Evolutionary conservation across 352 stramenopile genomes (phyloP).

Genomic region (Phytopythium litorale): DNA sequence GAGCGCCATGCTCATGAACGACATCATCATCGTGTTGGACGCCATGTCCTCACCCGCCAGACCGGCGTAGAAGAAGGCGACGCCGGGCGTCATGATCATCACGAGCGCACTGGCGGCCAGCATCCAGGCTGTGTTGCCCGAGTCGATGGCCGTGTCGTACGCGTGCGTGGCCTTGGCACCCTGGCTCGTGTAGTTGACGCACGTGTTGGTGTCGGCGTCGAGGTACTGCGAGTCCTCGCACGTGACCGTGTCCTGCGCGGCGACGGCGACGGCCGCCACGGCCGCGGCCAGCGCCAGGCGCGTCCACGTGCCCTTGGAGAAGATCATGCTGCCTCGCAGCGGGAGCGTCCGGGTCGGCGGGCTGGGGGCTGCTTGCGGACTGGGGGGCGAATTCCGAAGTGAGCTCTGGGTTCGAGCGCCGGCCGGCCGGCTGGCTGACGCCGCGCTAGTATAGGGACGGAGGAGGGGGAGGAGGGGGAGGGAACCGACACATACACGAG

Average conservation of each 20-base stretch:
- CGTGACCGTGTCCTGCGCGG: conserved; percentile 34
- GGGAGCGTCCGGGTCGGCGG: background rate
- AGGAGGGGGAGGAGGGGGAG: background rate
- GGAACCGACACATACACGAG: background rate
- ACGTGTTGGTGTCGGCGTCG: conserved; percentile 25
- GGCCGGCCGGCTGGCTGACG: background rate
- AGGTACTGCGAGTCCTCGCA: conserved; percentile 33
- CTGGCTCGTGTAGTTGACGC: conserved; percentile 32
- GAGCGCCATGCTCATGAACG: conserved; percentile 25
- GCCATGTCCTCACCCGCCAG: conserved; percentile 23
- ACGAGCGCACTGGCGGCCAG: conserved; percentile 23
- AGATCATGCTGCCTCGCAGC: background rate
- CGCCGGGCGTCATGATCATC: conserved; percentile 33
- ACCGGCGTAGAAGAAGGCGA: conserved; percentile 37
- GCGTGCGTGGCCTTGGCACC: conserved; percentile 29
- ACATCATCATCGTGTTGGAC: conserved; percentile 32
- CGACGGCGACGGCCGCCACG: conserved; percentile 49
- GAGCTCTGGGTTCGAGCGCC: too few species aligned
- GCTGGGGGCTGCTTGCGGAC: background rate
- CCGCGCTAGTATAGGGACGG: background rate
- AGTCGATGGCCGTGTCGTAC: conserved; percentile 29
- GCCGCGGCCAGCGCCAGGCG: conserved; percentile 35
- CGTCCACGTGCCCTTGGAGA: conserved; percentile 4
- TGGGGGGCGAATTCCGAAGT: conserved; percentile 1
- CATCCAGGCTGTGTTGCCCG: conserved; percentile 69